Percentiles rank a stretch among this genome's conserved stretches.
phyloP scores from a whole-genome alignment of 176 grass and related monocot genomes.

The Lolium rigidum region DNA sequence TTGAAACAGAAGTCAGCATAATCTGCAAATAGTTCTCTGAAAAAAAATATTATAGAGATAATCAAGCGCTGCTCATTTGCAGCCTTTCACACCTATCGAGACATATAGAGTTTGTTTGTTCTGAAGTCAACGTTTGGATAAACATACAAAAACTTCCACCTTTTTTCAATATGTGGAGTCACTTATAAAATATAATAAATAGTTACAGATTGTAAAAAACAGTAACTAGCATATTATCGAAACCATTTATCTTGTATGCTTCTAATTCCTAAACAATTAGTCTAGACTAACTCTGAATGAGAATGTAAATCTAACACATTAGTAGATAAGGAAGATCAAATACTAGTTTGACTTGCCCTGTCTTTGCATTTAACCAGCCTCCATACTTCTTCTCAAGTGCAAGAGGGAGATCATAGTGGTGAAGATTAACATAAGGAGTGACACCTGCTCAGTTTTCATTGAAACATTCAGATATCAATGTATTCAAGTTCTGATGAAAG shows the following conservation, averaged over 20 bases:
- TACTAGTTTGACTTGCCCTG: constrained; percentile 52
- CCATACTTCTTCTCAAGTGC: constrained; percentile 70
- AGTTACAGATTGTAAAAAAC: too few species aligned
- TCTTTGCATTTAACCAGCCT: constrained; percentile 64
- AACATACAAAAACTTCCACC: too few species aligned
- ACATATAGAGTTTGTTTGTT: neutral
- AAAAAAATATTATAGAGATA: constrained; percentile 33
- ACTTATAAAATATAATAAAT: too few species aligned
- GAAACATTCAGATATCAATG: constrained; percentile 10
- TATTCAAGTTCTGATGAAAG: constrained; percentile 24
- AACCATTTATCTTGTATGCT: too few species aligned
- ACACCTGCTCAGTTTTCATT: constrained; percentile 53
- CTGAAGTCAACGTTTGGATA: too few species aligned
- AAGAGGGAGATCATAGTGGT: constrained; percentile 74
- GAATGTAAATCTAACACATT: too few species aligned
- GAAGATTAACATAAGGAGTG: constrained; percentile 65
- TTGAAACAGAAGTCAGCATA: constrained; percentile 77
- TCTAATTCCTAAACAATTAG: too few species aligned
- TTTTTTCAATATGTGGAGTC: too few species aligned
- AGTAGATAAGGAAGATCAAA: too few species aligned
- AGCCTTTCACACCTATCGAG: constrained; percentile 1
- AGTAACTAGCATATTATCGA: too few species aligned
- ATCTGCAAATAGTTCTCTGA: constrained; percentile 59
- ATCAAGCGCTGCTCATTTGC: neutral
- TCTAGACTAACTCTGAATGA: too few species aligned